Evolutionary conservation across 2,329 filamentous ascomycete species (phyloP), one percentile per base, ranked within the genome.

Genomic region (Incumbomyces delicatus): DNA sequence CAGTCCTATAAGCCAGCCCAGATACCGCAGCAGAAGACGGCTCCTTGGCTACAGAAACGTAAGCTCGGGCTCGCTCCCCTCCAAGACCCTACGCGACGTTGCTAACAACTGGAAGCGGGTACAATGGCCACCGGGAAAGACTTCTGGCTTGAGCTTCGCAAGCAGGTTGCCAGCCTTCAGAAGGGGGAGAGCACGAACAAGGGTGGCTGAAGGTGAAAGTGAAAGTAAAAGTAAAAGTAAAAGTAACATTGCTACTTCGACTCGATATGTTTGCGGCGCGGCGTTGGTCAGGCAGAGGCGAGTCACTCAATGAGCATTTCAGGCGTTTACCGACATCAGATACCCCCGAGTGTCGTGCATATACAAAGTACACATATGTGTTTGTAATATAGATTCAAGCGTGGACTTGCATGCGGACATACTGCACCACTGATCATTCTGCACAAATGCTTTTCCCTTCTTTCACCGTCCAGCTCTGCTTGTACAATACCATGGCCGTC

Each of bases 131-230:
- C 65, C 49, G 68, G 68, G 7, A 72, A 68, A 56, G 70, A 72
- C 50, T 72, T 73, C 58, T 72, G 70, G 56, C 58, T 70, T 41
- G 70, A 73, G 50, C 62, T 73, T 27, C 66, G 69, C 34, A 72
- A 70, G 54, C 70, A 73, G 51, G 58, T 72, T 11, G 60, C 66
- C 1, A 54, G 62, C 10, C 55, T 70, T 34, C 67, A 64, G 34
- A 62, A 67, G 49, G 47, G 50, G 1, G 54, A 50, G 4, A 53
- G 53, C 35, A 50, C 50, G 10, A 53, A 49, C 35, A 50, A 54
- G 33, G 57, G 57, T 11, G 57, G 55, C 18, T 58, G 42, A 57
- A 31, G 27, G 11, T 8, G n/a, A n/a, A n/a, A n/a, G n/a, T n/a
- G n/a, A n/a, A n/a, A n/a, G n/a, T n/a, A n/a, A n/a, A n/a, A n/a